These are phyloP conservation scores for Jatropha multifida DNA, from an alignment of 441 rosid species.

Conservation along the genomic window DNA sequence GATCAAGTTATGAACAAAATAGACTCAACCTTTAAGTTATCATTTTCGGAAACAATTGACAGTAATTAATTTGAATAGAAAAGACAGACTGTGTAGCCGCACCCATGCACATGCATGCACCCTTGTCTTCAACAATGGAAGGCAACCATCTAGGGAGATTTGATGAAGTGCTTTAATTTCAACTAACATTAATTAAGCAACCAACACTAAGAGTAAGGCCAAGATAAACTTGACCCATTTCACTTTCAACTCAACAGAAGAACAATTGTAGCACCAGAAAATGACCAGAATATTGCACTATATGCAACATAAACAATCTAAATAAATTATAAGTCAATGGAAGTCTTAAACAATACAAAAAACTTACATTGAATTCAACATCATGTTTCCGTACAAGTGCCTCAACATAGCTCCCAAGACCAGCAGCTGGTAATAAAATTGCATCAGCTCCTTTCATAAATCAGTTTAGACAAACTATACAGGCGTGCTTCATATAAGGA, in stretches of 20 bases:
- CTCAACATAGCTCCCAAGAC: conserved; percentile 95
- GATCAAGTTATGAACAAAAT: background rate
- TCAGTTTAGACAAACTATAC: background rate
- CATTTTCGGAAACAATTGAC: too few species aligned
- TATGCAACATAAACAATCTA: background rate
- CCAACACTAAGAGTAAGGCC: background rate
- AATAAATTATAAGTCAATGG: background rate
- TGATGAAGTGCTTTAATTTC: background rate
- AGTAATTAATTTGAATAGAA: background rate
- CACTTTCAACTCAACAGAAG: background rate
- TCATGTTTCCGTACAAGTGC: conserved; percentile 90
- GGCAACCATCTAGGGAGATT: background rate
- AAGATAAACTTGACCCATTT: background rate
- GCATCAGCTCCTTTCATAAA: conserved; percentile 18
- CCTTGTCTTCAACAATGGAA: background rate
- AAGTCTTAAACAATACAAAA: background rate
- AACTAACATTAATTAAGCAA: background rate
- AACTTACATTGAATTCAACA: conserved; percentile 76
- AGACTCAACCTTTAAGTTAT: too few species aligned
- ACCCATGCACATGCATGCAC: background rate
- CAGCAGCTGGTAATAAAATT: conserved; percentile 68
- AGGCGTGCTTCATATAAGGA: conserved; percentile 14
- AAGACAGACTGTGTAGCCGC: background rate
- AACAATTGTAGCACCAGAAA: background rate
- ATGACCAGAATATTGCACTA: background rate